Evolutionary conservation across 2,329 filamentous ascomycete species (phyloP).

Genomic region (Cladophialophora carrionii): DNA sequence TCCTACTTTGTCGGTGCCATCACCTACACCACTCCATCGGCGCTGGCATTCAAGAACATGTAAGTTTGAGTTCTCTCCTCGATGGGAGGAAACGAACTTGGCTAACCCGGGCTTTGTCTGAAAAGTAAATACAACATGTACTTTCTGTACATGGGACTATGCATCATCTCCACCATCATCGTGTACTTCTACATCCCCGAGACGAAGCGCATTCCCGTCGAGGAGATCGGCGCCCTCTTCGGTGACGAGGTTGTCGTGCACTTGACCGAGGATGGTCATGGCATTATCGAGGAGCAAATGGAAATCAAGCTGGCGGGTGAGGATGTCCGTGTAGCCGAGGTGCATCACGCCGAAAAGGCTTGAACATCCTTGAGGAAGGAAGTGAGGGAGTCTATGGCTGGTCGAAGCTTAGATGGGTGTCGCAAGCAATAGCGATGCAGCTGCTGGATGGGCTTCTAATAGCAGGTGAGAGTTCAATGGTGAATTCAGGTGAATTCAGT

Average conservation of each 20-base stretch:
- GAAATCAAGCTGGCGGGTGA: constrained; percentile 1
- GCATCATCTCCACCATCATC: constrained; percentile 21
- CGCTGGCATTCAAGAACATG: constrained; percentile 24
- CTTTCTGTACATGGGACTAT: constrained; percentile 36
- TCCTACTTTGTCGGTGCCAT: constrained; percentile 27
- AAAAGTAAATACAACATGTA: constrained; percentile 33
- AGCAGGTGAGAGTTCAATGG: neutral
- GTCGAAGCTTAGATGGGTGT: neutral
- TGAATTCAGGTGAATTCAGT: neutral
- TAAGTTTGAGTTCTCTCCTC: constrained; percentile 10
- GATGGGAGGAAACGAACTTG: neutral
- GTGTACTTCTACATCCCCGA: constrained; percentile 37
- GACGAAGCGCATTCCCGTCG: constrained; percentile 42
- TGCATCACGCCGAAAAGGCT: constrained; percentile 16
- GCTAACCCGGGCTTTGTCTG: neutral
- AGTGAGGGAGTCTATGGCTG: neutral
- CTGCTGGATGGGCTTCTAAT: neutral
- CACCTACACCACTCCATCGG: constrained; percentile 22
- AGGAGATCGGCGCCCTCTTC: constrained; percentile 46
- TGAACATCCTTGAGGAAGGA: neutral
- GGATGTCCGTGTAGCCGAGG: constrained; percentile 5
- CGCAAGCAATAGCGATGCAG: neutral
- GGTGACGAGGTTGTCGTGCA: constrained; percentile 35
- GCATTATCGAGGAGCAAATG: constrained; percentile 23
- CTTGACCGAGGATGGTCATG: constrained; percentile 25